These are phyloP conservation scores for Heliosperma pusillum DNA, from an alignment of 148 eudicot species.

Conservation along the genomic window DNA sequence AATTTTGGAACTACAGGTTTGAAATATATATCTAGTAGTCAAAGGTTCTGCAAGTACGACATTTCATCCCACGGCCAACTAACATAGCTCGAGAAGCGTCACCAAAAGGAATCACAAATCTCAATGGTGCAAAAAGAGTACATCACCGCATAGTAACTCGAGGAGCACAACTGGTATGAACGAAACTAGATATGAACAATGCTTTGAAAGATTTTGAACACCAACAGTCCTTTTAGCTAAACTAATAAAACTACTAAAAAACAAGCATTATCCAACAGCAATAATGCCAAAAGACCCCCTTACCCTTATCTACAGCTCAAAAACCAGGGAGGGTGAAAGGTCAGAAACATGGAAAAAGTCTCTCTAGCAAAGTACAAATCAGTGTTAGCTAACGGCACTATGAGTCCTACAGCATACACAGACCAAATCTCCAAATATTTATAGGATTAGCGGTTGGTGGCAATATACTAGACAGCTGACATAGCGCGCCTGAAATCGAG, in stretches of 20 bases:
- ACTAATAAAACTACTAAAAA: constrained; percentile 8
- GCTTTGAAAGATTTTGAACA: neutral
- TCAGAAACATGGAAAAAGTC: constrained; percentile 18
- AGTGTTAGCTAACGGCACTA: constrained; percentile 20
- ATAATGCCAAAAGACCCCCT: constrained; percentile 19
- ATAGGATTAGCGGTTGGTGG: constrained; percentile 12
- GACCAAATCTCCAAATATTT: constrained; percentile 2
- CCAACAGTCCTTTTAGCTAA: neutral
- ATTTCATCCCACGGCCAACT: no score
- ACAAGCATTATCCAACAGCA: constrained; percentile 17
- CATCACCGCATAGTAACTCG: neutral
- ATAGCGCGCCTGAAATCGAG: constrained; percentile 52
- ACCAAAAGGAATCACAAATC: neutral
- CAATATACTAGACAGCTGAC: constrained; percentile 36
- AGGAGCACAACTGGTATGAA: neutral
- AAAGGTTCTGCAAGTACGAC: no score
- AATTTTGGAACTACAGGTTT: no score
- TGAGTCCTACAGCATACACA: constrained; percentile 13
- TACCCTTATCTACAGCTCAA: constrained; percentile 28
- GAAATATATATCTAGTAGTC: no score
- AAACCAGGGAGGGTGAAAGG: constrained; percentile 14
- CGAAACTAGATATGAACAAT: constrained; percentile 21
- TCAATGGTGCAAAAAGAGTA: neutral
- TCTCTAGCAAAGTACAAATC: constrained; percentile 16
- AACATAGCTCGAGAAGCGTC: no score